These are phyloP conservation scores for Debaryomyces nepalensis DNA, from an alignment of 1,139 yeast species.

Conservation along the genomic window DNA sequence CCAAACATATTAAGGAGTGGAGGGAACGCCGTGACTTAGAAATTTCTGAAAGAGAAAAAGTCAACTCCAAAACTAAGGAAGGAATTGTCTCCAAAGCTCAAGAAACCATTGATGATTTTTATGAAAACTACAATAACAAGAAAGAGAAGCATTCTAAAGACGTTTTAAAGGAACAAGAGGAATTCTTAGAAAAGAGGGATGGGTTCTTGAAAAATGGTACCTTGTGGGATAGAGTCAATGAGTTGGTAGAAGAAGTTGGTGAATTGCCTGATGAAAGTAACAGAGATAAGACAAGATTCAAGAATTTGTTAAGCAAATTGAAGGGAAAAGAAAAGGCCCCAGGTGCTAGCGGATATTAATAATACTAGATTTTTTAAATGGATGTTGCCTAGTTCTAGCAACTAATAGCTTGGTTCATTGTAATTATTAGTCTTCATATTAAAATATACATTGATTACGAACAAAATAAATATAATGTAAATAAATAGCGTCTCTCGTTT, in stretches of 20 bases:
- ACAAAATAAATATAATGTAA: conserved; percentile 9
- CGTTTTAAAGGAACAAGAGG: conserved; percentile 70
- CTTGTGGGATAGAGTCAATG: conserved; percentile 85
- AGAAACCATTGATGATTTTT: conserved; percentile 88
- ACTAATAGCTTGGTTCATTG: neutral
- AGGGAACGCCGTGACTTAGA: conserved; percentile 80
- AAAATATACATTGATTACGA: conserved; percentile 5
- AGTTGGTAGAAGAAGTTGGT: conserved; percentile 50
- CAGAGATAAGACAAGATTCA: conserved; percentile 74
- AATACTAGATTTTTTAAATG: neutral
- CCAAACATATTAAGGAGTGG: conserved; percentile 76
- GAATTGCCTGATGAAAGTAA: conserved; percentile 48
- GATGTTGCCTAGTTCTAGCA: neutral
- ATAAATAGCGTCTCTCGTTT: neutral
- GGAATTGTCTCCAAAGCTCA: conserved; percentile 81
- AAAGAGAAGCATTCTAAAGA: conserved; percentile 72
- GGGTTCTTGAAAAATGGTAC: conserved; percentile 75
- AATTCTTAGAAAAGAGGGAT: conserved; percentile 77
- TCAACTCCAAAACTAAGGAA: conserved; percentile 65
- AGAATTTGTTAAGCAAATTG: conserved; percentile 64
- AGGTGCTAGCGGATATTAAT: conserved; percentile 52
- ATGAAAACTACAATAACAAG: conserved; percentile 88
- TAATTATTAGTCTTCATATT: conserved; percentile 5
- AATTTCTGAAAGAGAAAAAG: conserved; percentile 79
- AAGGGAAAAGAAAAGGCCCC: conserved; percentile 76